These are phyloP conservation scores for Wallacemonas collosoma DNA, from an alignment of 208 protist genomes.

Conservation along the genomic window DNA sequence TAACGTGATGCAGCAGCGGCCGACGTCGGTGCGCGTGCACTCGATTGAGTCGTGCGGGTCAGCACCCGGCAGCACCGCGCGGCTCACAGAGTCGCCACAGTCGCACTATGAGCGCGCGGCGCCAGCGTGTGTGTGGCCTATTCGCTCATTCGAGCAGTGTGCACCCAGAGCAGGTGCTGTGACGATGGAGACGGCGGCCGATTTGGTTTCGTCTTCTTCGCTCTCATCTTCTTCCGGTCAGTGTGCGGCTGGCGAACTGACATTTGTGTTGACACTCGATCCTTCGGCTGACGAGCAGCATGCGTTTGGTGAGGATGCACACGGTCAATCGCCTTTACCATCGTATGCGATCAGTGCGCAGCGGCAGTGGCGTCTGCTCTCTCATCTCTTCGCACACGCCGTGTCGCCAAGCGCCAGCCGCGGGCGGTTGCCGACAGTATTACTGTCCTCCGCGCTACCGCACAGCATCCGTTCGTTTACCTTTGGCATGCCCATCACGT, in stretches of 20 bases:
- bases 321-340: too few species aligned
- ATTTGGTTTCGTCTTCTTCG: neutral
- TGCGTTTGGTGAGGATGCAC: neutral
- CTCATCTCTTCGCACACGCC: neutral
- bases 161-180: neutral
- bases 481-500: neutral
- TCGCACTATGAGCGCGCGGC: neutral
- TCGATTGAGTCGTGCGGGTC: neutral
- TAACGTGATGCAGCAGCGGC: neutral
- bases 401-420: neutral
- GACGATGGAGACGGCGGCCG: neutral
- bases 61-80: neutral
- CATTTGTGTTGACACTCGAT: too few species aligned
- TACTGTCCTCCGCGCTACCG: neutral
- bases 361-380: neutral
- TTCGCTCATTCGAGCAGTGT: neutral
- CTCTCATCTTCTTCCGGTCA: neutral
- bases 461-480: conserved; percentile 10
- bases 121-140: neutral
- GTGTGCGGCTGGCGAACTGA: neutral
- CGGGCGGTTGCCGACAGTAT: neutral
- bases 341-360: too few species aligned
- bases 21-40: neutral
- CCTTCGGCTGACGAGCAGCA: neutral
- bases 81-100: neutral